A percentile compares a stretch with the other conserved stretches of the same genome.
Evolutionary conservation across 805 yeast genomes (phyloP).

Genomic region (Wickerhamiella musiphila): DNA sequence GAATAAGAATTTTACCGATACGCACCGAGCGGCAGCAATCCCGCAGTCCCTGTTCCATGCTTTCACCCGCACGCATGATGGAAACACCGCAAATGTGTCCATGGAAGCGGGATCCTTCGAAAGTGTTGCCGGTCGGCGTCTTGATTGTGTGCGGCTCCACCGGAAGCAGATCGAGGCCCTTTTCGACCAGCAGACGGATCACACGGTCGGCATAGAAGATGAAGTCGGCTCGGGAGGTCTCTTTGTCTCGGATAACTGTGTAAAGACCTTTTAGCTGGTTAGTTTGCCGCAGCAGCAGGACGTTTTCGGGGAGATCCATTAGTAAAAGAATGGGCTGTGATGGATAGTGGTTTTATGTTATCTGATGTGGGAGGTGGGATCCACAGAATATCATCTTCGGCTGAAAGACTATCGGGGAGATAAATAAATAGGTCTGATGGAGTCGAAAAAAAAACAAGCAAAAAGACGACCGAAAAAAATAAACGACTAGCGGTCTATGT

Average conservation of each 20-base stretch:
- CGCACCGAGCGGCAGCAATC: slow-evolving; percentile 95
- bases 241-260: slow-evolving; percentile 72
- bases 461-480: no score
- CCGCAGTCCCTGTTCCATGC: slow-evolving; percentile 96
- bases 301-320: slow-evolving; percentile 17
- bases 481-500: no score
- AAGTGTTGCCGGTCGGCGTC: slow-evolving; percentile 61
- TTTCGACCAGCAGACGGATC: slow-evolving; percentile 84
- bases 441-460: no score
- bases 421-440: no score
- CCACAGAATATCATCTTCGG: no score
- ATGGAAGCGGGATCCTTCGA: slow-evolving; percentile 60
- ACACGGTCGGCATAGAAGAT: slow-evolving; percentile 91
- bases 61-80: slow-evolving; percentile 95
- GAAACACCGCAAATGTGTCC: slow-evolving; percentile 98
- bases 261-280: slow-evolving; percentile 77
- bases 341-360: no score
- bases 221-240: slow-evolving; percentile 76
- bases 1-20: slow-evolving; percentile 90
- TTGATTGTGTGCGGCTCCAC: slow-evolving; percentile 49
- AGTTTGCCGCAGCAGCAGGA: slow-evolving; percentile 63
- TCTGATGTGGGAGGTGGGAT: no score
- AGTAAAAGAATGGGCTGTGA: no score
- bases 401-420: no score
- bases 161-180: slow-evolving; percentile 86